A percentile compares a stretch with the other conserved stretches of the same genome.
These are phyloP conservation scores for Septoria linicola DNA, from an alignment of 2,329 filamentous ascomycete genomes.

Conservation along the genomic window DNA sequence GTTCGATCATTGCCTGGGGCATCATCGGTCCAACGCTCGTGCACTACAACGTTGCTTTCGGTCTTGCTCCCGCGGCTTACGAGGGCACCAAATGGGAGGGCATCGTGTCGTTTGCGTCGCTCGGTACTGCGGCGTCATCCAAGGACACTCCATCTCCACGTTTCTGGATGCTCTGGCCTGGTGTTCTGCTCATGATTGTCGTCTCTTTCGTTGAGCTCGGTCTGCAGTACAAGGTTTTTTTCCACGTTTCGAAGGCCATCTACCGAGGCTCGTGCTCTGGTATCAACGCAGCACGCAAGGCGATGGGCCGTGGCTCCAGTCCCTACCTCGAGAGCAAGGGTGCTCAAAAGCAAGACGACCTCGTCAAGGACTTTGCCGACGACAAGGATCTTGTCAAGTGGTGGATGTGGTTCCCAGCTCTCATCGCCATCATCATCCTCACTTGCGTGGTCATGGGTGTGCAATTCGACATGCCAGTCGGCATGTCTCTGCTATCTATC, in stretches of 20 bases:
- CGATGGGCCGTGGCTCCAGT: constrained; percentile 44
- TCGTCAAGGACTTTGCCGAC: constrained; percentile 53
- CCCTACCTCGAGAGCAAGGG: constrained; percentile 47
- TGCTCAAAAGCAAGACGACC: constrained; percentile 40
- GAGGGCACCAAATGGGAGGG: constrained; percentile 46
- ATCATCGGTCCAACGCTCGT: constrained; percentile 60
- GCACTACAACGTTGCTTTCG: constrained; percentile 51
- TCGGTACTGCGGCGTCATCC: constrained; percentile 39
- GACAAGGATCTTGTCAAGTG: constrained; percentile 51
- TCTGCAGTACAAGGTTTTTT: constrained; percentile 42
- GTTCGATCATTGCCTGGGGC: constrained; percentile 57
- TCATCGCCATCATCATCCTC: constrained; percentile 51
- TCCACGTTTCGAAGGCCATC: constrained; percentile 50
- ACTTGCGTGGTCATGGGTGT: constrained; percentile 52
- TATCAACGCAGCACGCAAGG: constrained; percentile 42
- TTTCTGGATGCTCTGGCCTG: constrained; percentile 56
- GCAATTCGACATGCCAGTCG: constrained; percentile 58
- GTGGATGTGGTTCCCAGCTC: constrained; percentile 55
- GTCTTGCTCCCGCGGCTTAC: constrained; percentile 38
- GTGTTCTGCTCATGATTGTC: constrained; percentile 53
- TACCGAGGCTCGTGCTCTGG: constrained; percentile 48
- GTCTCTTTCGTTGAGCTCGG: constrained; percentile 47
- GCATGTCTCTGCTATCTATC: constrained; percentile 57
- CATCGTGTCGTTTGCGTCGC: constrained; percentile 43
- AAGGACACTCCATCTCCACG: constrained; percentile 49